Evolutionary conservation across 257 asterid genomes (phyloP), one percentile per base, ranked within the genome.

Genomic region (Solanum neorickii): DNA sequence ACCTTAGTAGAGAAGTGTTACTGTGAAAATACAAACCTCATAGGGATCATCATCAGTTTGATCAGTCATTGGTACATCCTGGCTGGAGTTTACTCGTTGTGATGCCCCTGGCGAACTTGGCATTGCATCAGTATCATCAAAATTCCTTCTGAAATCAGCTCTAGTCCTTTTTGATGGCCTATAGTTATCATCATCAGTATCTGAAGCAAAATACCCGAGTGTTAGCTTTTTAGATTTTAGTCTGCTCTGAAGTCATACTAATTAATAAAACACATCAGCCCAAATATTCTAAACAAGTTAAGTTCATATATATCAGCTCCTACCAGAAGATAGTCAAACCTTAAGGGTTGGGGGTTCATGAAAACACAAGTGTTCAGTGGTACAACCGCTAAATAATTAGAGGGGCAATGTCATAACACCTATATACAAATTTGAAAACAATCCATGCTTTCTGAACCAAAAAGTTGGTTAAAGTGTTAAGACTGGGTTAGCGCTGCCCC

Each of bases 151-250:
- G 86, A 86, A 90, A 83, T 92, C 95, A 72, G 96, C 94, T 88
- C 98, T 92, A 13, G 93, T 91, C 90, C 99, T 92, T 91, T 97
- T 97, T 2, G 97, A 91, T 73, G 99, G 98, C 90, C 98, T 92
- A 88, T 92, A 91, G 88, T 78, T 93, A 66, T 96, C 99, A 78
- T 97, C 99, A 85, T 97, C 99, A 13, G 98, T 92, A 89, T 96
- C 99, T 97, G 95, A 83, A 93, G 85, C 65, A 44, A 20, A 66
- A 47, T 85, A 49, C 29, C 18, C 5, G 21, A 46, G 78, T 15
- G 18, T 86, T 73, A 86, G 75, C 18, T 73, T 18, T 33, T 49
- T 13, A 11, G 85, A 3, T 49, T 31, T 49, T 46, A 82, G 41
- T 31, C 46, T 82, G 69, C 85, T 78, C 65, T 80, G 9, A 49